A percentile compares a stretch with the other conserved stretches of the same genome.
phyloP scores from a whole-genome alignment of 164 flowering plant genomes.

The Vitis rupestris region DNA sequence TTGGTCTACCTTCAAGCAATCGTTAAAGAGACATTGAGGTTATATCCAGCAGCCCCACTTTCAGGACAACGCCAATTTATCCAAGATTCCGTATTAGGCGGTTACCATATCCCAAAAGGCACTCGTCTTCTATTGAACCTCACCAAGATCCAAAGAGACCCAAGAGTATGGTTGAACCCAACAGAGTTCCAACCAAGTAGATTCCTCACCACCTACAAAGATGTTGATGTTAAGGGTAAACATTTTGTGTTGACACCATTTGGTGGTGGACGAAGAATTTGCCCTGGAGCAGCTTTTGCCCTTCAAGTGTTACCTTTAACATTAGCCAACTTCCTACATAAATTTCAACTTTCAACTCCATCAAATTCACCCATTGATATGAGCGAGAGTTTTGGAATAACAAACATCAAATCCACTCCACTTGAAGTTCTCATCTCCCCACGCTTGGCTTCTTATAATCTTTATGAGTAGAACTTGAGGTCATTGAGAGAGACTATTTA shows the following conservation, averaged over 20 bases:
- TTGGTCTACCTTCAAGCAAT: conserved; percentile 28
- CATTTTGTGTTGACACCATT: conserved; percentile 21
- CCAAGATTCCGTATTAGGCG: no score
- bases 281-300: conserved; percentile 18
- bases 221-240: conserved; percentile 12
- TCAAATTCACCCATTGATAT: conserved; percentile 13
- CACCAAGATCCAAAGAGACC: no score
- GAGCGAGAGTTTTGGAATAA: conserved; percentile 21
- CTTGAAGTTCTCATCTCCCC: conserved; percentile 22
- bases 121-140: no score
- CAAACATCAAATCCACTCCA: conserved; percentile 25
- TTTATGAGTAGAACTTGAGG: neutral
- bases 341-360: conserved; percentile 15
- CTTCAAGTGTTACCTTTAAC: conserved; percentile 6
- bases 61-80: neutral
- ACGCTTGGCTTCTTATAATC: conserved; percentile 8
- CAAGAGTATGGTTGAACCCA: no score
- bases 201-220: no score
- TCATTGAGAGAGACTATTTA: no score
- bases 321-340: conserved; percentile 18
- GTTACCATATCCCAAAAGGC: no score
- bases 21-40: conserved; percentile 28
- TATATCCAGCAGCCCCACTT: conserved; percentile 29
- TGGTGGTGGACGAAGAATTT: conserved; percentile 21
- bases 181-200: no score